Base-by-base conservation (phyloP, 2,329 filamentous ascomycete genomes). In the Ascochyta rabiei region DNA sequence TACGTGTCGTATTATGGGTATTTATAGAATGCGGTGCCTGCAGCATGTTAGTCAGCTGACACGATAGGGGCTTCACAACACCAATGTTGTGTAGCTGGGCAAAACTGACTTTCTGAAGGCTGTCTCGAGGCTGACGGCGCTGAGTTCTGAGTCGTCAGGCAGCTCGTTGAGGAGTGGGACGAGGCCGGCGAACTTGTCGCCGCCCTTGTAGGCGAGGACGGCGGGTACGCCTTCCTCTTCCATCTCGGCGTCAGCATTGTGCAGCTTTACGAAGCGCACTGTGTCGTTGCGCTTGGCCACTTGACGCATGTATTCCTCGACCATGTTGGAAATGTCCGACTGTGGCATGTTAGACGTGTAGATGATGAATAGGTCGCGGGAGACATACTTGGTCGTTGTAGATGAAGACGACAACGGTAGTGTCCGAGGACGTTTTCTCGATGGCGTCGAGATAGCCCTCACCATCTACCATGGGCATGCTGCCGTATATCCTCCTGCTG, bases 391-490 rank as follows among this genome's bases (percentile, higher is more conserved):
- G 84, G 57, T 90, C 84, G 70, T 97, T 92, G 75, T 92, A 95
- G 62, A 99, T 92, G 77, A 93, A 96, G 24, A 99, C 95, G 2
- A 97, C 89, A 2, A 98, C 93, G 3, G 89, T 84, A 0, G 91
- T 93, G 41, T 93, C 90, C 42, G 87, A 78, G 34, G 86, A 82
- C 4, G 93, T 91, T 77, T 91, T 95, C 78, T 99, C 95, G 64
- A 98, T 91, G 50, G 93, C 93, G 75, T 98, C 93, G n/a, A 99
- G 83, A 69, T 96, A 99, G 16, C 93, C 95, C 61, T 89, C 81
- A 7, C 91, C 93, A 79, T 98, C 93, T 1, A 98, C 95, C 55
- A 86, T 84, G 58, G 93, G 89, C 59, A 98, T 79, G 12, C 83
- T 84, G 19, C 95, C 95, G 72, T 89, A 98, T 53, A 88, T 81